Evolutionary conservation across 108 stramenopile genomes (phyloP), one percentile per base, ranked within the genome.

Genomic region (Skeletonema grethae): DNA sequence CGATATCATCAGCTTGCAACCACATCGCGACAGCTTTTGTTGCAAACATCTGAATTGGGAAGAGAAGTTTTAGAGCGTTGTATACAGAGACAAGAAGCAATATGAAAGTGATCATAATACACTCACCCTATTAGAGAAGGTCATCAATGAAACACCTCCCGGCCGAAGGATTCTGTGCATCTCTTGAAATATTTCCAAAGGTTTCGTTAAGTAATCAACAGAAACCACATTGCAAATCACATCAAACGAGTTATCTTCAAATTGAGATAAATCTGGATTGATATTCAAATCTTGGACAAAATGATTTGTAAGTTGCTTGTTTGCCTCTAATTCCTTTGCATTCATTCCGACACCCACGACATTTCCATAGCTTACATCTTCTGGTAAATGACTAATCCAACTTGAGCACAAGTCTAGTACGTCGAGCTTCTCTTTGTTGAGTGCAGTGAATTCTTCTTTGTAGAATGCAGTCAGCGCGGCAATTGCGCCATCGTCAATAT

Each of bases 21-120:
- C 92, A 93, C 86, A 89, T 88, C 4, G 83, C 84, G 29, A 93
- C 63, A 5, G 90, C 92, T 69, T 93, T 93, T n/a, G 90, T 85
- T 0, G 89, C 41, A n/a, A 43, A 43, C 15, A 43, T 13, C 41
- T 43, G 41, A 10, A 43, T 43, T 43, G 3, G 10, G 41, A 43
- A n/a, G n/a, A n/a, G 15, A 43, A n/a, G 41, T 43, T 43, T 43
- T 43, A 43, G 41, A 43, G 10, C 15, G 10, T 34, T 11, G 3
- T 43, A n/a, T 43, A 15, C 15, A 43, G 41, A 43, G 0, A 43
- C 41, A 5, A n/a, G 2, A 0, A 43, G 15, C 15, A 43, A 43
- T 5, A 15, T 43, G 15, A 43, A 3, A 43, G 15, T 43, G 41
- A 43, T n/a, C 41, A 43, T 10, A n/a, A n/a, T 15, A 43, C 41